phyloP scores from a whole-genome alignment of 371 early-diverging fungal genomes.

The Polyrhizophydium stewartii region DNA sequence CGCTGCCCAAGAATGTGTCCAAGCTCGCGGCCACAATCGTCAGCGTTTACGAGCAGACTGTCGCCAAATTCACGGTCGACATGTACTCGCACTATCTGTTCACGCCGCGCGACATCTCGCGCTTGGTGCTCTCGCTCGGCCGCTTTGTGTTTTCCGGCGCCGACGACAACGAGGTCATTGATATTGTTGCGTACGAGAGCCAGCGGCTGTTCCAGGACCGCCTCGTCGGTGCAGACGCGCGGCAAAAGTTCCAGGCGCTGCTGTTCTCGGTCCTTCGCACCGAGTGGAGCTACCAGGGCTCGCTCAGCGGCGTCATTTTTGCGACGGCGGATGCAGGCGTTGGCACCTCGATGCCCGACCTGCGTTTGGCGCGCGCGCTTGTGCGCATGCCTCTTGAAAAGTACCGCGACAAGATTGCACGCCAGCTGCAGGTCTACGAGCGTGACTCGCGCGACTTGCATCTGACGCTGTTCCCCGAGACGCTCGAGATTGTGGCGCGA shows the following conservation, averaged over 20 bases:
- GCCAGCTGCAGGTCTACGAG: conserved; percentile 30
- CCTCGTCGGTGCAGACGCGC: conserved; percentile 27
- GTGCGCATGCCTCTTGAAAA: conserved; percentile 5
- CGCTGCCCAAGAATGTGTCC: conserved; percentile 30
- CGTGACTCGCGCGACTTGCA: conserved; percentile 37
- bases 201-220: conserved; percentile 40
- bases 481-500: conserved; percentile 25
- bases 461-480: conserved; percentile 40
- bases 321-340: conserved; percentile 8
- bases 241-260: conserved; percentile 29
- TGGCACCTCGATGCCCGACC: not conserved
- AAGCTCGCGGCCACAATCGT: conserved; percentile 38
- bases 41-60: conserved; percentile 31
- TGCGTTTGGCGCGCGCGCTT: conserved; percentile 6
- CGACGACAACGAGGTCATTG: conserved; percentile 34
- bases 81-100: conserved; percentile 40
- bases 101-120: conserved; percentile 44
- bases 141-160: conserved; percentile 25
- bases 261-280: conserved; percentile 19
- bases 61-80: conserved; percentile 39
- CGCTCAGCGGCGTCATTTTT: conserved; percentile 15
- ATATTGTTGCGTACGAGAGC: conserved; percentile 37
- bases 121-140: conserved; percentile 30
- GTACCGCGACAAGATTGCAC: conserved; percentile 20
- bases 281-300: conserved; percentile 37